Conservation (phyloP, 2,329 filamentous ascomycete genomes). For the Penicillium thymicola region DNA sequence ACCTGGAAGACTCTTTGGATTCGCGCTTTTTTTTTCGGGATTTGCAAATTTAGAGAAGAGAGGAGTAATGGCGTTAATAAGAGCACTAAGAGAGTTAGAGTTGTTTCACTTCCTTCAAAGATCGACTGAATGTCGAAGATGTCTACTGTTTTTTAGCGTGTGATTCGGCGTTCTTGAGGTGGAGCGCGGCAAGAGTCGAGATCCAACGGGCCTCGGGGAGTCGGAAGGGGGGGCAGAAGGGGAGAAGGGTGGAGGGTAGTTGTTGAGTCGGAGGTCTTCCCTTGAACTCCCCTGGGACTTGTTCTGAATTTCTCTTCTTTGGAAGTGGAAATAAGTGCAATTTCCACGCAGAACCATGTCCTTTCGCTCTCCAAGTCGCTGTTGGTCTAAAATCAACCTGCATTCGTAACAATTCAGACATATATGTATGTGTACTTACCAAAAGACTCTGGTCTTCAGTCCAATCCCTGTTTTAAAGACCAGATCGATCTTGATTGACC, state of each 20-base stretch:
- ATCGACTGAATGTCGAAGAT: slow-evolving; percentile 14
- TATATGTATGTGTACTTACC: neutral
- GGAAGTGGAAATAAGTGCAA: neutral
- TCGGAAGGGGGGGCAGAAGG: neutral
- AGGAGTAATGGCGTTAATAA: neutral
- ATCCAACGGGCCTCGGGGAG: neutral
- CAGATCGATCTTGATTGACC: neutral
- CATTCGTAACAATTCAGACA: neutral
- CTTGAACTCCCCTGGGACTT: neutral
- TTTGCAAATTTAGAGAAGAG: neutral
- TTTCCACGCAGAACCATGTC: neutral
- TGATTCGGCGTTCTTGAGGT: slow-evolving; percentile 16
- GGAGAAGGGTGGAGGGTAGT: neutral
- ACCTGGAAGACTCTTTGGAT: neutral
- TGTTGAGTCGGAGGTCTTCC: neutral
- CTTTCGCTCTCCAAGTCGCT: neutral
- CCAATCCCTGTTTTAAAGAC: neutral
- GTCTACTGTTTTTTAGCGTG: slow-evolving; percentile 18
- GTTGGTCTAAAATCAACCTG: neutral
- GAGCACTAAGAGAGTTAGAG: slow-evolving; percentile 1
- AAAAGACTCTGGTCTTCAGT: neutral
- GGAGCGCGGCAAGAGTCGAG: slow-evolving; percentile 17
- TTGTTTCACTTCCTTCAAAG: slow-evolving; percentile 6
- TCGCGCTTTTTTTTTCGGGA: neutral
- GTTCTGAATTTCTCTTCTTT: neutral